Conservation (phyloP, 1,284 basidiomycete species). For the Cryptococcus depauperatus region DNA sequence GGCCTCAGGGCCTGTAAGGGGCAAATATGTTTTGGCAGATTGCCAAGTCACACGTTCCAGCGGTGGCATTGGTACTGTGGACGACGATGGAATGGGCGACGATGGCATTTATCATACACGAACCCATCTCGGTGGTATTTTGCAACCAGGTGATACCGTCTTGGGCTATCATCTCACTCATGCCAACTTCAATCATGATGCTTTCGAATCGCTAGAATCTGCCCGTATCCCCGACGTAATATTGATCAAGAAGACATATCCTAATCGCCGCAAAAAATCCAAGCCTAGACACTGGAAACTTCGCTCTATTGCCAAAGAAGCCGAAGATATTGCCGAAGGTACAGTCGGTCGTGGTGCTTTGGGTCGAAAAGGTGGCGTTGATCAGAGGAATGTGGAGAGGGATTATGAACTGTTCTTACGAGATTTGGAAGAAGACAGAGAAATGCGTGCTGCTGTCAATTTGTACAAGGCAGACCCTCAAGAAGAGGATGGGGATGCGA, state of each 20-base stretch:
- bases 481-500: slow-evolving; percentile 24
- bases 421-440: slow-evolving; percentile 93
- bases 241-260: slow-evolving; percentile 92
- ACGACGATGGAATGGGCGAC: slow-evolving; percentile 48
- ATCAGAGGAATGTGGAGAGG: slow-evolving; percentile 87
- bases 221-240: slow-evolving; percentile 82
- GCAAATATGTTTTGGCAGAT: slow-evolving; percentile 80
- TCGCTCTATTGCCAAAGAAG: slow-evolving; percentile 89
- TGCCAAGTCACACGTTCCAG: slow-evolving; percentile 85
- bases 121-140: slow-evolving; percentile 87
- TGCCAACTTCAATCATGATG: slow-evolving; percentile 87
- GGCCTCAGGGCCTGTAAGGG: slow-evolving; percentile 60
- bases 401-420: slow-evolving; percentile 95
- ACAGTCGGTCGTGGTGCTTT: slow-evolving; percentile 67
- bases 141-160: slow-evolving; percentile 91
- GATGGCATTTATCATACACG: slow-evolving; percentile 90
- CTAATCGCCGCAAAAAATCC: slow-evolving; percentile 85
- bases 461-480: slow-evolving; percentile 57
- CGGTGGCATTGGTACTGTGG: slow-evolving; percentile 44
- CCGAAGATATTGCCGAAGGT: slow-evolving; percentile 64
- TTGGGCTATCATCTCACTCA: slow-evolving; percentile 83
- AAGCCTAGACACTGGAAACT: slow-evolving; percentile 80
- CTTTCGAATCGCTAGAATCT: slow-evolving; percentile 67
- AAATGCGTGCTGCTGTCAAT: slow-evolving; percentile 82
- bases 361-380: slow-evolving; percentile 79